Conservation (phyloP, 2,329 filamentous ascomycete genomes). For the Niveomyces coronatus region DNA sequence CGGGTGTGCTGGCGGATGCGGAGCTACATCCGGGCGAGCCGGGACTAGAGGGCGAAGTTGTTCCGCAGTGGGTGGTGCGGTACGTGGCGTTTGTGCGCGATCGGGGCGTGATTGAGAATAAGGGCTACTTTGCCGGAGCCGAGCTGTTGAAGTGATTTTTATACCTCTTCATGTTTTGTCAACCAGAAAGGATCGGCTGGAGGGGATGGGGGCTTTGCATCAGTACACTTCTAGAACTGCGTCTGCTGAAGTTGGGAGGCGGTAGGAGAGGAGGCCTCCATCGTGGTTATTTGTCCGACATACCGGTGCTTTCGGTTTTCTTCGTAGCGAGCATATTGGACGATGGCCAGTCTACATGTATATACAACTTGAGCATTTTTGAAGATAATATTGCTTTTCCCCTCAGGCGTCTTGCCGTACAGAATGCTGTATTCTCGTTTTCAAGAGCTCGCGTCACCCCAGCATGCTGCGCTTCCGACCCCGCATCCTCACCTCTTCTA, state of each 20-base stretch:
- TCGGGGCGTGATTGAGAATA: conserved; percentile 93
- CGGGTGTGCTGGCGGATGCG: conserved; percentile 61
- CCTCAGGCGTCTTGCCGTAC: no score
- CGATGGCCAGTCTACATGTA: not conserved
- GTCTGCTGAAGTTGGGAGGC: no score
- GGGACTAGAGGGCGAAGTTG: conserved; percentile 66
- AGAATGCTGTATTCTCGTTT: conserved; percentile 4
- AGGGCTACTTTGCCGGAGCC: conserved; percentile 90
- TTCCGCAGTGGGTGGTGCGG: conserved; percentile 90
- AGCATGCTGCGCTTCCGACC: conserved; percentile 96
- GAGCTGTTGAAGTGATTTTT: conserved; percentile 42
- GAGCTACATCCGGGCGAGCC: conserved; percentile 33
- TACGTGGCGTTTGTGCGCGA: conserved; percentile 94
- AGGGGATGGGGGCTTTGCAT: no score
- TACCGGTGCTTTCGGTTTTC: not conserved
- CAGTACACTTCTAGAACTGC: no score
- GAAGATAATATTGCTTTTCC: no score
- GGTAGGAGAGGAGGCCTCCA: no score
- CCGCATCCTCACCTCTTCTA: conserved; percentile 89
- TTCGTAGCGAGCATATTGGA: conserved; percentile 6
- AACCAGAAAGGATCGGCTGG: no score
- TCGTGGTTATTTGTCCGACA: not conserved
- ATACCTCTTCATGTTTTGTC: not conserved
- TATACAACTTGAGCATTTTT: no score
- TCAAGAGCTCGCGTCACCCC: conserved; percentile 48